Evolutionary conservation across 768 basidiomycete species (phyloP).

Genomic region (Zangia roseola): DNA sequence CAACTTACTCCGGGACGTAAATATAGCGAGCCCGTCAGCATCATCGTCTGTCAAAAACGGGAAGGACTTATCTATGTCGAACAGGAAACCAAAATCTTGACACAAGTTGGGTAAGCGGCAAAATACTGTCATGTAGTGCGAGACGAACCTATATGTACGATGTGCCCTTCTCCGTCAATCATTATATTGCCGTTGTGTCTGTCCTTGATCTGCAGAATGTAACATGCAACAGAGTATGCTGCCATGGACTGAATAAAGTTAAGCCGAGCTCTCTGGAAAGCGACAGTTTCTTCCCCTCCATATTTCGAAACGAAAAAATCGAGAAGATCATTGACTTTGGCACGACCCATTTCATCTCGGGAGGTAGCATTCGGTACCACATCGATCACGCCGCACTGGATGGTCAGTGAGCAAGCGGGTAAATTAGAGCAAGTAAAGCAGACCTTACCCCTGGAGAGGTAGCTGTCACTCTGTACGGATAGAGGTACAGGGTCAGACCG

Average conservation of each 20-base stretch:
- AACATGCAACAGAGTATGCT: constrained; percentile 96
- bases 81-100: constrained; percentile 92
- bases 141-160: constrained; percentile 85
- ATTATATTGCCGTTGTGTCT: constrained; percentile 99
- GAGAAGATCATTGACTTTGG: constrained; percentile 94
- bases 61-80: constrained; percentile 93
- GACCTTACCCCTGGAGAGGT: constrained; percentile 88
- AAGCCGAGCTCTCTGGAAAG: constrained; percentile 88
- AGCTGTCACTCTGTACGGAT: constrained; percentile 95
- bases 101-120: constrained; percentile 8
- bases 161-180: constrained; percentile 98
- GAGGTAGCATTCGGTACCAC: constrained; percentile 98
- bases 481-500: constrained; percentile 88
- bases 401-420: background rate
- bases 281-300: constrained; percentile 82
- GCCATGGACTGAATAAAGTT: constrained; percentile 99
- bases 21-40: constrained; percentile 22
- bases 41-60: constrained; percentile 20
- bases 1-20: constrained; percentile 61
- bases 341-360: constrained; percentile 98
- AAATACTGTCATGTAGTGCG: background rate
- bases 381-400: constrained; percentile 95
- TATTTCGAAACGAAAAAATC: constrained; percentile 95
- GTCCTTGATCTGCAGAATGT: constrained; percentile 98
- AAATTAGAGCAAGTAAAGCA: background rate